These are phyloP conservation scores for Clarkia xantiana DNA, from an alignment of 345 rosid species.

Conservation along the genomic window DNA sequence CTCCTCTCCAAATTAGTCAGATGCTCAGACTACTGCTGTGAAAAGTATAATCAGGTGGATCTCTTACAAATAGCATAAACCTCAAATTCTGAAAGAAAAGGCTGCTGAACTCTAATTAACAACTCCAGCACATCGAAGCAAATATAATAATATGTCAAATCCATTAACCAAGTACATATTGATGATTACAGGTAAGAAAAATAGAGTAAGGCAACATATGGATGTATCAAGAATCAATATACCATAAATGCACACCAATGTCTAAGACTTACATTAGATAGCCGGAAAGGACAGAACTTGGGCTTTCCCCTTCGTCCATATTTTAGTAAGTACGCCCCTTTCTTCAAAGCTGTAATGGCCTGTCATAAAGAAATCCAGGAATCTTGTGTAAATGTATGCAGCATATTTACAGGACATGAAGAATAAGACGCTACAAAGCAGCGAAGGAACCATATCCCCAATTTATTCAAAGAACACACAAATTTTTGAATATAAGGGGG, in stretches of 20 bases:
- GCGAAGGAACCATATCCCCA: no score
- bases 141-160: no score
- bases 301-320: conserved; percentile 99
- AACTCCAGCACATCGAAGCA: no score
- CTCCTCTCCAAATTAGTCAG: no score
- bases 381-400: conserved; percentile 13
- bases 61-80: no score
- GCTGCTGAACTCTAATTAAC: no score
- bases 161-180: no score
- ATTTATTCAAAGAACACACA: no score
- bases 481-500: no score
- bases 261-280: conserved; percentile 64
- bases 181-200: no score
- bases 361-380: conserved; percentile 30
- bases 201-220: background rate
- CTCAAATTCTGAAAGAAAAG: background rate
- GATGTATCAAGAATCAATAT: background rate
- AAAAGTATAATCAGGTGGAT: no score
- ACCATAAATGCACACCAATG: background rate
- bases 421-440: background rate
- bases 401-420: conserved; percentile 9
- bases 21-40: no score
- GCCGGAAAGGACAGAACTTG: conserved; percentile 95
- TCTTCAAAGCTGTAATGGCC: conserved; percentile 95
- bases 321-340: conserved; percentile 89